Base-by-base conservation (phyloP, 148 eudicot species). In the Vaccinium myrtillus region DNA sequence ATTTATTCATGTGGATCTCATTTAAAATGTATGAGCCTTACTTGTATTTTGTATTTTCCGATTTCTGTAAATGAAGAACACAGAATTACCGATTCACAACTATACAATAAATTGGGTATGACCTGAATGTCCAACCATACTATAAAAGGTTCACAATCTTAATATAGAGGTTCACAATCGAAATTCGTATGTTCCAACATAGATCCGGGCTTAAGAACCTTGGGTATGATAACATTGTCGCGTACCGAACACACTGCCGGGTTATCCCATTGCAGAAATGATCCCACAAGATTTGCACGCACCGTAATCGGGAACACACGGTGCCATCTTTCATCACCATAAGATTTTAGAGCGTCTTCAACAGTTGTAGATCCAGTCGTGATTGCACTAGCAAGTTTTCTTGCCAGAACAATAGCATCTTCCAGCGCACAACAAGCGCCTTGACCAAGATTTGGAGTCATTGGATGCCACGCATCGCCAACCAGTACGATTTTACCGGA, bases 401-500 rank as follows among this genome's bases (percentile, higher is more conserved):
- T 89, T 15, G 94, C 89, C 86, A 97, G 84, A 81, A 93, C 90
- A 4, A 97, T 88, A 0, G 99, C 87, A 78, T 97, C 99, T 78
- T 94, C 99, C 48, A 97, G 81, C 0, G 99, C 98, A 87, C 94
- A 91, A 74, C 98, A 97, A 13, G 94, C 99, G 15, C 99, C 99
- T 90, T 97, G 98, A 39, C 98, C 99, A 1, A 95, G 95, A 90
- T 95, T 97, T 11, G 99, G 99, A 58, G 99, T 95, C 98, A 97
- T 97, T 0, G 98, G 98, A 78, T 97, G 99, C 99, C 99, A 97
- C 2, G 99, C 99, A 78, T 97, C 99, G 5, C 99, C 99, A 30
- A 89, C 98, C 8, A 97, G 92, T 81, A 94, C 99, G 5, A 91
- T 92, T n/a, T 90, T 89, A 36, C 93, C 95, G 15, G 78, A 85